phyloP scores from a whole-genome alignment of 169 alveolate genomes.

The Babesia bovis region DNA sequence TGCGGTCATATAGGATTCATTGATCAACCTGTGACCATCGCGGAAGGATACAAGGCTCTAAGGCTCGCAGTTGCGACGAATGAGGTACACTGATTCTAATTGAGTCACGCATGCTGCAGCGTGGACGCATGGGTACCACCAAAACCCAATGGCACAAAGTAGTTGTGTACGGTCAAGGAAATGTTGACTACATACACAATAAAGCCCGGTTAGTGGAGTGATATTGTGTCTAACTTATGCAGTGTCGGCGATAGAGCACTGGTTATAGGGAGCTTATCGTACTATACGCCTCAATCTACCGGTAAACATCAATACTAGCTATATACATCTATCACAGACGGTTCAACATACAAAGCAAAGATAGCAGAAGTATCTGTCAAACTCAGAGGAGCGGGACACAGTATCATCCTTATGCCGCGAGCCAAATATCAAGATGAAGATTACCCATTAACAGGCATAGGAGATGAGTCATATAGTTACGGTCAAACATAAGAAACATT shows the following conservation, averaged over 20 bases:
- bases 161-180: slow-evolving; percentile 56
- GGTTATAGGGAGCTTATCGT: slow-evolving; percentile 46
- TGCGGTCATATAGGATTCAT: slow-evolving; percentile 60
- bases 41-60: slow-evolving; percentile 32
- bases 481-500: background rate
- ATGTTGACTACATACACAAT: slow-evolving; percentile 54
- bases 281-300: slow-evolving; percentile 27
- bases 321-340: background rate
- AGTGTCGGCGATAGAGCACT: slow-evolving; percentile 67
- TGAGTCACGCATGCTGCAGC: slow-evolving; percentile 11
- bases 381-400: slow-evolving; percentile 20
- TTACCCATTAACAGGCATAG: slow-evolving; percentile 1
- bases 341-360: slow-evolving; percentile 15
- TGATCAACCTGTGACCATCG: slow-evolving; percentile 30
- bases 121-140: slow-evolving; percentile 32
- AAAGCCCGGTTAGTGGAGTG: slow-evolving; percentile 36
- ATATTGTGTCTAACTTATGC: background rate
- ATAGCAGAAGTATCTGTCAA: slow-evolving; percentile 28
- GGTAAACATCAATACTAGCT: background rate
- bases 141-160: slow-evolving; percentile 66
- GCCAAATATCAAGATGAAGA: slow-evolving; percentile 22
- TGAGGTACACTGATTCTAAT: slow-evolving; percentile 5
- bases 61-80: slow-evolving; percentile 46
- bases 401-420: slow-evolving; percentile 30
- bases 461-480: slow-evolving; percentile 7